A percentile compares a stretch with the other conserved stretches of the same genome.
These are phyloP conservation scores for Aspergillus candidus DNA, from an alignment of 2,329 filamentous ascomycete species.

Conservation along the genomic window DNA sequence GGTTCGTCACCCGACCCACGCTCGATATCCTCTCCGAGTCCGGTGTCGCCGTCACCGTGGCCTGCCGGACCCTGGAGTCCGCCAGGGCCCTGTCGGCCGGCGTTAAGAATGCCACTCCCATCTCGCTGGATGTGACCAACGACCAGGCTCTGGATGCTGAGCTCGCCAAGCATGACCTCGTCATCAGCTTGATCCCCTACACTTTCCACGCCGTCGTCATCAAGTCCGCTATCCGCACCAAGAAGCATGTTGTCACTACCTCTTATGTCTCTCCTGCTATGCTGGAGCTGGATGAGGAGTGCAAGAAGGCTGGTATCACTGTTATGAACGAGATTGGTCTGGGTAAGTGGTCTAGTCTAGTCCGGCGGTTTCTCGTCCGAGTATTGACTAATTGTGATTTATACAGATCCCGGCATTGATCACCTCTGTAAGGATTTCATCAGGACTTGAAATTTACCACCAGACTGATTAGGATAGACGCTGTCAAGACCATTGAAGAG, in stretches of 20 bases:
- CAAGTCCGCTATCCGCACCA: slow-evolving; percentile 84
- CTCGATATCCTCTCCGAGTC: slow-evolving; percentile 57
- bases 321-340: slow-evolving; percentile 96
- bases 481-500: slow-evolving; percentile 73
- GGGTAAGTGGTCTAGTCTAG: slow-evolving; percentile 19
- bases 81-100: slow-evolving; percentile 69
- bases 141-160: slow-evolving; percentile 65
- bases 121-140: slow-evolving; percentile 79
- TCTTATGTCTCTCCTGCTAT: slow-evolving; percentile 90
- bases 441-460: no score
- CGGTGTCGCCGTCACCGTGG: slow-evolving; percentile 62
- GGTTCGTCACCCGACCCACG: slow-evolving; percentile 54
- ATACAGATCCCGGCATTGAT: slow-evolving; percentile 29
- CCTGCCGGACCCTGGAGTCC: slow-evolving; percentile 72
- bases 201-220: slow-evolving; percentile 83
- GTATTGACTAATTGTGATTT: slow-evolving; percentile 1
- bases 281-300: slow-evolving; percentile 74
- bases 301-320: slow-evolving; percentile 87
- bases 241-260: slow-evolving; percentile 95
- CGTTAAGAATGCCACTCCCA: slow-evolving; percentile 65
- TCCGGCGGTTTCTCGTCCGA: not conserved
- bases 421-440: slow-evolving; percentile 40
- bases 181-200: slow-evolving; percentile 83
- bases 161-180: slow-evolving; percentile 59
- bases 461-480: slow-evolving; percentile 39